Percentiles rank a stretch among this genome's conserved stretches.
Conservation (phyloP, 1,284 basidiomycete genomes). For the Trametes sp. region DNA sequence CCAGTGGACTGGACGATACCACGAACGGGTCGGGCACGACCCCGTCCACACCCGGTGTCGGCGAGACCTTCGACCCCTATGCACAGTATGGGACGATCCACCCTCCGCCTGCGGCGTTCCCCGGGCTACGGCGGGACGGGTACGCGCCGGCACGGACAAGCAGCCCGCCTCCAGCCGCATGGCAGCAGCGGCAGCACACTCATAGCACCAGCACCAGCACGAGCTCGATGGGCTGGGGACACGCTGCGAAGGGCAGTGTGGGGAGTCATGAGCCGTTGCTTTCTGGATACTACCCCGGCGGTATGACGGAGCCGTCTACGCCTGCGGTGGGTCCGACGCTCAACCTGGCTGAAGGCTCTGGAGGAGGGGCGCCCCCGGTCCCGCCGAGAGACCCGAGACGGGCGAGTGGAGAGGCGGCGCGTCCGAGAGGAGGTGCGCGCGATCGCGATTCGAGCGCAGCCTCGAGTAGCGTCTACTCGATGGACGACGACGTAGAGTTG, state of each 20-base stretch:
- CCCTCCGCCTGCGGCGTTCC: constrained; percentile 39
- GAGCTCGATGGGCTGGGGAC: constrained; percentile 40
- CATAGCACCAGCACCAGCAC: constrained; percentile 40
- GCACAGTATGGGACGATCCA: constrained; percentile 50
- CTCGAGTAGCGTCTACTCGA: constrained; percentile 25
- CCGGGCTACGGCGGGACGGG: constrained; percentile 45
- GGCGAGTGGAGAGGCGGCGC: constrained; percentile 43
- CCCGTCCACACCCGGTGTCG: constrained; percentile 23
- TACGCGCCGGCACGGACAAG: constrained; percentile 54
- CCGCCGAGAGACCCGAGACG: constrained; percentile 56
- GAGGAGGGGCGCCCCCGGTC: constrained; percentile 41
- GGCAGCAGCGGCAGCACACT: constrained; percentile 27
- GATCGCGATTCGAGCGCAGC: constrained; percentile 11
- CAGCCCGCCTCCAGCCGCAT: constrained; percentile 52
- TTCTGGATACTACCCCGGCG: constrained; percentile 47
- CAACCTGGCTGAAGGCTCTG: constrained; percentile 21
- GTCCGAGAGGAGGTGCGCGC: constrained; percentile 43
- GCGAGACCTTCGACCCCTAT: constrained; percentile 60
- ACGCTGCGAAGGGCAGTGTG: constrained; percentile 58
- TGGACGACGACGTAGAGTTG: constrained; percentile 19
- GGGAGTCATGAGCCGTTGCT: constrained; percentile 73
- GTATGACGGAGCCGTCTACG: constrained; percentile 37
- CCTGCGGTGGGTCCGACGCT: constrained; percentile 32
- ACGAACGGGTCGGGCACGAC: constrained; percentile 11
- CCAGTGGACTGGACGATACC: constrained; percentile 34